Percentiles rank a stretch among this genome's conserved stretches.
These are phyloP conservation scores for Grigorovia humatica DNA, from an alignment of 805 yeast species.

Conservation along the genomic window DNA sequence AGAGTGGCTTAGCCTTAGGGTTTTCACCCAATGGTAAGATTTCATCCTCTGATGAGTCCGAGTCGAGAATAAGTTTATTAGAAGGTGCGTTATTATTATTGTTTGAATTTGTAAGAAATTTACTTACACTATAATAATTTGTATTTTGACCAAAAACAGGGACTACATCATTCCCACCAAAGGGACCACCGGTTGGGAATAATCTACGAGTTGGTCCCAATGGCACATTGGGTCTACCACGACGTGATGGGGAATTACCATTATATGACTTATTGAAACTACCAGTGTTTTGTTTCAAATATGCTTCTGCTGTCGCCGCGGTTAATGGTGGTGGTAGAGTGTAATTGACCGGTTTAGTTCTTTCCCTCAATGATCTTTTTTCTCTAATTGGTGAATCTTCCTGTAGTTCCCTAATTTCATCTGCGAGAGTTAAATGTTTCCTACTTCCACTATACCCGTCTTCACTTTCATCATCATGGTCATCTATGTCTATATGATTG, in stretches of 20 bases:
- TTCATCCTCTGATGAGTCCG: conserved; percentile 58
- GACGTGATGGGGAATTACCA: conserved; percentile 23
- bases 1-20: conserved; percentile 29
- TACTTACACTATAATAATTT: conserved; percentile 18
- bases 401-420: conserved; percentile 57
- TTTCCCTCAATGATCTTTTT: conserved; percentile 45
- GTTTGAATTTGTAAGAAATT: conserved; percentile 22
- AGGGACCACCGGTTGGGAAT: conserved; percentile 93
- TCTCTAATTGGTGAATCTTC: conserved; percentile 42
- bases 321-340: conserved; percentile 72
- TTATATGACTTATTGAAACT: neutral
- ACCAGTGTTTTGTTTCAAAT: conserved; percentile 14
- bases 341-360: conserved; percentile 70
- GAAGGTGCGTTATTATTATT: conserved; percentile 18
- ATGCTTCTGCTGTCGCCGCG: conserved; percentile 29
- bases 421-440: conserved; percentile 35
- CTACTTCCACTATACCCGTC: neutral
- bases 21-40: conserved; percentile 37
- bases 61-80: conserved; percentile 32
- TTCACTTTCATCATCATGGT: conserved; percentile 9
- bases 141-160: conserved; percentile 71
- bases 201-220: conserved; percentile 52
- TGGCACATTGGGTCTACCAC: conserved; percentile 31
- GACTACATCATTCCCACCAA: conserved; percentile 90
- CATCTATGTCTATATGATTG: conserved; percentile 10